Base-by-base conservation (phyloP, 306 rosid species). In the Alnus glutinosa region DNA sequence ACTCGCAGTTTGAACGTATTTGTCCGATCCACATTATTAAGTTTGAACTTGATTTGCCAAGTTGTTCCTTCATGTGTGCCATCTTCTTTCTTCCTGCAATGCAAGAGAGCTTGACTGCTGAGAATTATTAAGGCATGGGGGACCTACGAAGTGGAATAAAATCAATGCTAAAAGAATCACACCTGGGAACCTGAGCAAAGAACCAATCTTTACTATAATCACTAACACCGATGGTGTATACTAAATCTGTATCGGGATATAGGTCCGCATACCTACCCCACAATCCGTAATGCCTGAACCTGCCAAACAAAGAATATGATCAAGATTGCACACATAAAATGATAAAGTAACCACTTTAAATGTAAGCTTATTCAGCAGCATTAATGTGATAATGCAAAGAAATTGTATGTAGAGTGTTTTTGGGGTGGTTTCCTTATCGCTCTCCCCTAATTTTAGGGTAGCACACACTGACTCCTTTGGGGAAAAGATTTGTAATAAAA, bases 171-270 rank as follows among this genome's bases (percentile, higher is more conserved):
- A 48, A 61, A 80, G 59, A 70, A 76, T 14, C 46, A 36, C 55
- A 92, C 98, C 98, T 91, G 82, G 89, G 88, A 78, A 94, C 97
- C 44, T 94, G 98, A 71, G 97, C 97, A 73, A 88, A 92, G 89
- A 94, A 94, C 97, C 98, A 92, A 84, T 94, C 98, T 82, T 87
- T 91, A 28, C 75, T 66, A 83, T 83, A 92, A 74, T 94, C 93
- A 76, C 91, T 89, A 32, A 82, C 76, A 73, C 92, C 98, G 32
- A 94, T 64, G 0, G 88, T 89, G 90, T 86, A 94, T 50, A 86
- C 76, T 82, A 92, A 83, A 77, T 94, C 98, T 34, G 70, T 78
- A 7, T 86, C 87, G 44, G 97, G 95, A 88, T 88, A 92, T 76
- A 92, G 71, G 8, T 94, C 97, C 70, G 95, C 88, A 82, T 89